Evolutionary conservation across 2,329 filamentous ascomycete species (phyloP).

Genomic region (Xylariaceae sp.): DNA sequence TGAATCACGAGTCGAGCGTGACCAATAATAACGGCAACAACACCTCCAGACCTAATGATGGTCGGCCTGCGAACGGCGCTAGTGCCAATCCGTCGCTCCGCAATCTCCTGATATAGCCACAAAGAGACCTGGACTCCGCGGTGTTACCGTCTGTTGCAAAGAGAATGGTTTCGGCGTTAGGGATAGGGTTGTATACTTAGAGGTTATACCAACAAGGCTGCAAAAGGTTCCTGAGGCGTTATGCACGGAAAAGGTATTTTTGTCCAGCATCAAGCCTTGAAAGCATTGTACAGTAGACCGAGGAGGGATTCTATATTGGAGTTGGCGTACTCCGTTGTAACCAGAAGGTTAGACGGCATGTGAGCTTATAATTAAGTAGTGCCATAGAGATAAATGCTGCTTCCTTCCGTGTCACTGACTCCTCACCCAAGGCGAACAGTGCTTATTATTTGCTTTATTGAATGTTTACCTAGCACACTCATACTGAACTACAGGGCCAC

Average conservation of each 20-base stretch:
- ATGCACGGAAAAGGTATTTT: slow-evolving; percentile 1
- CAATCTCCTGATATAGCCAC: slow-evolving; percentile 61
- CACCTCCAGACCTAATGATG: slow-evolving; percentile 32
- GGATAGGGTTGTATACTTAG: slow-evolving; percentile 31
- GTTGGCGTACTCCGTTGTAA: slow-evolving; percentile 8
- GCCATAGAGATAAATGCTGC: slow-evolving; percentile 16
- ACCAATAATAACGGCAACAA: slow-evolving; percentile 32
- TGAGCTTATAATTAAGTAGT: slow-evolving; percentile 16
- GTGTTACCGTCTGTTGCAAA: slow-evolving; percentile 9
- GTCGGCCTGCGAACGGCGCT: slow-evolving; percentile 46
- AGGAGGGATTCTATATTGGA: slow-evolving; percentile 1
- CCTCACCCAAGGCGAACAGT: background rate
- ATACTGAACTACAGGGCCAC: background rate
- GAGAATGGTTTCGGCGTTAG: slow-evolving; percentile 27
- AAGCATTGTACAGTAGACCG: slow-evolving; percentile 25
- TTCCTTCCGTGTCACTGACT: background rate
- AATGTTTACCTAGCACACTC: background rate
- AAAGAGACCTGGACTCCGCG: slow-evolving; percentile 15
- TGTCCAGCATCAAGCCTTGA: slow-evolving; percentile 12
- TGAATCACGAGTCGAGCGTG: slow-evolving; percentile 32
- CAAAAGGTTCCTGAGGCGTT: slow-evolving; percentile 21
- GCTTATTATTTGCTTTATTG: background rate
- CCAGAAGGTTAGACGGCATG: slow-evolving; percentile 17
- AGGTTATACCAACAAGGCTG: slow-evolving; percentile 29
- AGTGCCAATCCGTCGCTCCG: slow-evolving; percentile 73